Conservation (phyloP, 495 filamentous ascomycete species). For the Talaromyces proteolyticus region DNA sequence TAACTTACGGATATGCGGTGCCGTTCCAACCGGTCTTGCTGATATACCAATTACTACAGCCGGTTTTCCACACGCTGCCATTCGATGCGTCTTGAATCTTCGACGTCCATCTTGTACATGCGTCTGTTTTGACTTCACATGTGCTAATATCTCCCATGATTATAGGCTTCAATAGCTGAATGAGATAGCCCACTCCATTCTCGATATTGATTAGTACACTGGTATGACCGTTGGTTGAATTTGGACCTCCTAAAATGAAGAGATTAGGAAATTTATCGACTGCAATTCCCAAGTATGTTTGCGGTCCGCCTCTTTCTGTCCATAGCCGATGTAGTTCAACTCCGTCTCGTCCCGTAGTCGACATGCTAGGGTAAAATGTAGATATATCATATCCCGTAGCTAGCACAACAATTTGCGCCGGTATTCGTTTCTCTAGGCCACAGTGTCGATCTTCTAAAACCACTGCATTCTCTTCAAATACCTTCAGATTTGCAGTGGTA, state of each 20-base stretch:
- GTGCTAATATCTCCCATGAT: constrained; percentile 16
- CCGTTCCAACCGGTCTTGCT: constrained; percentile 41
- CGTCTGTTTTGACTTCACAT: constrained; percentile 31
- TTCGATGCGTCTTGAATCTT: constrained; percentile 29
- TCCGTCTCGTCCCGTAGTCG: constrained; percentile 30
- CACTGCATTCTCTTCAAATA: constrained; percentile 28
- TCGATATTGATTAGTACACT: constrained; percentile 45
- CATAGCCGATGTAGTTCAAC: constrained; percentile 38
- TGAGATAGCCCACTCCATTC: constrained; percentile 36
- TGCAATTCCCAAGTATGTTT: constrained; percentile 49
- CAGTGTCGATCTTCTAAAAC: constrained; percentile 21
- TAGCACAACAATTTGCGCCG: constrained; percentile 43
- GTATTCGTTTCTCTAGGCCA: constrained; percentile 26
- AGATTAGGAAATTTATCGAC: constrained; percentile 54
- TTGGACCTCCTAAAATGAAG: constrained; percentile 53
- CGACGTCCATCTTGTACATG: constrained; percentile 2
- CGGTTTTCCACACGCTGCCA: constrained; percentile 34
- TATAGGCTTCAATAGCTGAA: constrained; percentile 17
- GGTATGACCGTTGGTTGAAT: constrained; percentile 49
- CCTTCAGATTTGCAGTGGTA: constrained; percentile 36
- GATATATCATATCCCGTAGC: constrained; percentile 38
- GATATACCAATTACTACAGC: constrained; percentile 44
- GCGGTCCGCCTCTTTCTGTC: constrained; percentile 41
- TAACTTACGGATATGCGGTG: constrained; percentile 10
- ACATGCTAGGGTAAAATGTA: constrained; percentile 27